Evolutionary conservation across 2,329 filamentous ascomycete species (phyloP).

Genomic region (Talaromyces sp.): DNA sequence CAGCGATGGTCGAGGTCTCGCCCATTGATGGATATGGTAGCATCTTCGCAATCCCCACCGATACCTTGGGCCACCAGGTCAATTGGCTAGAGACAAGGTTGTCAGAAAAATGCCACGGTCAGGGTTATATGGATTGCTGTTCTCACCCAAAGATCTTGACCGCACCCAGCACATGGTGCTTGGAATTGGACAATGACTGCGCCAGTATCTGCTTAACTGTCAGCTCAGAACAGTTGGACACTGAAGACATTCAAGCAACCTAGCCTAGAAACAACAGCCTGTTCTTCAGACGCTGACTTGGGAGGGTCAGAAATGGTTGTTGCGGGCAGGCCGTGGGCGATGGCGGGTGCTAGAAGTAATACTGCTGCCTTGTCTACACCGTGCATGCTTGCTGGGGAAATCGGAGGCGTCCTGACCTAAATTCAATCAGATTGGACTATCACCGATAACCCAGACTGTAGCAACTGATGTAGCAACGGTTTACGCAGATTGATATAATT

Average conservation of each 20-base stretch:
- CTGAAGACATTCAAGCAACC: constrained; percentile 6
- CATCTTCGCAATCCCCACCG: constrained; percentile 21
- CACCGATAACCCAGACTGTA: not conserved
- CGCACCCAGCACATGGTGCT: constrained; percentile 17
- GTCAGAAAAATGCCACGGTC: not conserved
- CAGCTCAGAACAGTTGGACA: not conserved
- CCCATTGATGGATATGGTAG: constrained; percentile 23
- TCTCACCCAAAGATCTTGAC: constrained; percentile 14
- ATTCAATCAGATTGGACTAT: not conserved
- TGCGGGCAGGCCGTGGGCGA: constrained; percentile 10
- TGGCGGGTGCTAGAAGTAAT: constrained; percentile 10
- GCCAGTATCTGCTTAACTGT: constrained; percentile 14
- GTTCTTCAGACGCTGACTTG: constrained; percentile 4
- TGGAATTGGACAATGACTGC: constrained; percentile 18
- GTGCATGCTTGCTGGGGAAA: constrained; percentile 11
- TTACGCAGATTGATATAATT: not conserved
- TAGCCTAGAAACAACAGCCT: constrained; percentile 11
- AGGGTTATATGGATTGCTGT: not conserved
- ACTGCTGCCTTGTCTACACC: constrained; percentile 14
- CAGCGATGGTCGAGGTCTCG: constrained; percentile 18
- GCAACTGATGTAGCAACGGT: not conserved
- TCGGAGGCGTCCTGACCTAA: not conserved
- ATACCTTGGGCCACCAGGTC: constrained; percentile 20
- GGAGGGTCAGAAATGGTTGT: constrained; percentile 8
- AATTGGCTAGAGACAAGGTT: constrained; percentile 18